Evolutionary conservation across 306 rosid species (phyloP).

Genomic region (Citrullus mucosospermus): DNA sequence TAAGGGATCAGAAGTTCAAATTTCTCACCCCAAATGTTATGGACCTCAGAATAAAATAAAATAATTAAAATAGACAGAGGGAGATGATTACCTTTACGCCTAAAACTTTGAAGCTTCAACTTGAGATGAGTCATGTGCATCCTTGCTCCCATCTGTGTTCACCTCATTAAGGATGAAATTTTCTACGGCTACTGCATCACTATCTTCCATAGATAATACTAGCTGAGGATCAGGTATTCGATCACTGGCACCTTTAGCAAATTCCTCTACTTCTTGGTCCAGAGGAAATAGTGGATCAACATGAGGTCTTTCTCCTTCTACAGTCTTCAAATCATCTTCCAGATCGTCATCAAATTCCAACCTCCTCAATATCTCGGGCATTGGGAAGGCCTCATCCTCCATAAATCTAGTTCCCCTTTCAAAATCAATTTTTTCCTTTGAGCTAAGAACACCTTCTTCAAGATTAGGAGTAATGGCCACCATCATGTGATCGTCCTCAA

Average conservation of each 20-base stretch:
- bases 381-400: conserved; percentile 30
- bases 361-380: conserved; percentile 50
- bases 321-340: conserved; percentile 32
- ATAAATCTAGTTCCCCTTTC: conserved; percentile 59
- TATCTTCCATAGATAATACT: conserved; percentile 18
- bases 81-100: conserved; percentile 28
- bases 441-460: conserved; percentile 20
- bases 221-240: conserved; percentile 18
- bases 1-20: too few relatives aligned
- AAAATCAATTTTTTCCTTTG: conserved; percentile 65
- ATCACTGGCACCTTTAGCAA: conserved; percentile 22
- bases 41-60: too few relatives aligned
- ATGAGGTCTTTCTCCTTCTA: conserved; percentile 32
- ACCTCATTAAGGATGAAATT: conserved; percentile 14
- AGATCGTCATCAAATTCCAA: conserved; percentile 30
- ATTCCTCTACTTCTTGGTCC: conserved; percentile 34
- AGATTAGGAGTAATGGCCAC: conserved; percentile 29
- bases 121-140: conserved; percentile 17
- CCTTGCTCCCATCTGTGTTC: conserved; percentile 16
- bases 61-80: background rate
- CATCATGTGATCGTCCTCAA: conserved; percentile 33
- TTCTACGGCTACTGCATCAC: conserved; percentile 23
- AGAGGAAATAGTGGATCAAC: conserved; percentile 33
- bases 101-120: conserved; percentile 22
- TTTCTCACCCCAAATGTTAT: too few relatives aligned